phyloP scores from a whole-genome alignment of 306 rosid species.

The Pachyrhizus erosus region DNA sequence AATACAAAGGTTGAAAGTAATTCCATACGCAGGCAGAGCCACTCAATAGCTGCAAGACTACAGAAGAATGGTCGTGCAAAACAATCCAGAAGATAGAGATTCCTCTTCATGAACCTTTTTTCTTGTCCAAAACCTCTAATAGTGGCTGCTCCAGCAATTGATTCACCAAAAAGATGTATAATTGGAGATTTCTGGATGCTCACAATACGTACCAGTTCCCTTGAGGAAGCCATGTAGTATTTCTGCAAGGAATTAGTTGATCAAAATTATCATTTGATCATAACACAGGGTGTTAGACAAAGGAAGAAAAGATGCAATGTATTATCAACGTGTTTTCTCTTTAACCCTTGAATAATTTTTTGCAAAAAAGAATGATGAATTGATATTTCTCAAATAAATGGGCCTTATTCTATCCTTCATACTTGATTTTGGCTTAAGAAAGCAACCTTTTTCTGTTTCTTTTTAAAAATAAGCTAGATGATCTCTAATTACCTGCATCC shows the following conservation, averaged over 20 bases:
- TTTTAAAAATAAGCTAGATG: constrained; percentile 11
- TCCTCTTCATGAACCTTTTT: constrained; percentile 87
- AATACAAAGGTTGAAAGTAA: constrained; percentile 82
- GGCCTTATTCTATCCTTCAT: constrained; percentile 22
- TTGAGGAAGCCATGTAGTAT: constrained; percentile 96
- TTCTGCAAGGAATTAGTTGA: constrained; percentile 59
- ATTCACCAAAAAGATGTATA: constrained; percentile 84
- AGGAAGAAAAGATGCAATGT: constrained; percentile 4
- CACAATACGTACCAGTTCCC: constrained; percentile 90
- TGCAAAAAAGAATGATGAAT: neutral
- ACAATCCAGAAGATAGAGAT: constrained; percentile 84
- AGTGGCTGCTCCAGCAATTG: constrained; percentile 89
- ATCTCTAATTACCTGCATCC: constrained; percentile 81
- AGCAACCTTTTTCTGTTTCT: neutral
- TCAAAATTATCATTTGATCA: constrained; percentile 33
- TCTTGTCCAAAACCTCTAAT: constrained; percentile 95
- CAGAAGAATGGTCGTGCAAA: constrained; percentile 92
- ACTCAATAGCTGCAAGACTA: constrained; percentile 92
- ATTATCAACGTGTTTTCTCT: constrained; percentile 7
- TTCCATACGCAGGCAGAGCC: constrained; percentile 95
- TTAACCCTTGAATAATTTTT: neutral
- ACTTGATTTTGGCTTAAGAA: constrained; percentile 1
- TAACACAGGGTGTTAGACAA: constrained; percentile 1
- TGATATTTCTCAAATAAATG: neutral
- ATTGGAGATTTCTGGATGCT: constrained; percentile 94